phyloP scores from a whole-genome alignment of 805 yeast genomes.

The Scheffersomyces coipomensis region DNA sequence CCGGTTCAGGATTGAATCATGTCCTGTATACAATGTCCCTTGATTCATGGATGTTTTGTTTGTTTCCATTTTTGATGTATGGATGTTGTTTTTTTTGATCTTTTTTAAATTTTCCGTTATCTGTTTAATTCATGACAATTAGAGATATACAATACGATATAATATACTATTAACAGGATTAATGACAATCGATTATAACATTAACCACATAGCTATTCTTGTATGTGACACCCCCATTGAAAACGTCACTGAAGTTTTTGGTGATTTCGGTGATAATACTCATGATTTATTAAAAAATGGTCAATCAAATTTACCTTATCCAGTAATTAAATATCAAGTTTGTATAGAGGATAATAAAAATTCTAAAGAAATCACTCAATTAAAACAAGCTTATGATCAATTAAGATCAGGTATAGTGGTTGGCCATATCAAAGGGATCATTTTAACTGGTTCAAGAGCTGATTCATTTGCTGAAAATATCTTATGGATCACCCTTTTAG shows the following conservation, averaged over 20 bases:
- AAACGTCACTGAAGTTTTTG: conserved; percentile 30
- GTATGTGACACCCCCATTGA: conserved; percentile 37
- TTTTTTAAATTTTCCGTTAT: no score
- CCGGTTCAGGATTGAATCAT: no score
- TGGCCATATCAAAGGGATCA: conserved; percentile 35
- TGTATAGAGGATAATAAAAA: conserved; percentile 18
- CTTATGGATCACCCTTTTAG: conserved; percentile 42
- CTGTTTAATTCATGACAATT: no score
- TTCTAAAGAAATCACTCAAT: conserved; percentile 7
- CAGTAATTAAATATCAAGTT: conserved; percentile 32
- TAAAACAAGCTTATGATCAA: conserved; percentile 11
- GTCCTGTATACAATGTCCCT: no score
- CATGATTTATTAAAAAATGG: conserved; percentile 25
- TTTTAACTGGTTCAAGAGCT: conserved; percentile 52
- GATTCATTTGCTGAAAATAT: conserved; percentile 43
- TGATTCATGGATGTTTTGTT: no score
- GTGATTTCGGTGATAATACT: conserved; percentile 55
- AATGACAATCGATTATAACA: conserved; percentile 3
- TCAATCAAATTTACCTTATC: conserved; percentile 14
- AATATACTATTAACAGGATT: no score
- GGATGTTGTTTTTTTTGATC: no score
- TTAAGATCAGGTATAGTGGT: conserved; percentile 23
- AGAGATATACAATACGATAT: no score
- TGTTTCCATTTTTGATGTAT: no score
- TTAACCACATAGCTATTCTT: conserved; percentile 36